Conservation (phyloP, 164 flowering plant genomes). For the Vitis rotundifolia region DNA sequence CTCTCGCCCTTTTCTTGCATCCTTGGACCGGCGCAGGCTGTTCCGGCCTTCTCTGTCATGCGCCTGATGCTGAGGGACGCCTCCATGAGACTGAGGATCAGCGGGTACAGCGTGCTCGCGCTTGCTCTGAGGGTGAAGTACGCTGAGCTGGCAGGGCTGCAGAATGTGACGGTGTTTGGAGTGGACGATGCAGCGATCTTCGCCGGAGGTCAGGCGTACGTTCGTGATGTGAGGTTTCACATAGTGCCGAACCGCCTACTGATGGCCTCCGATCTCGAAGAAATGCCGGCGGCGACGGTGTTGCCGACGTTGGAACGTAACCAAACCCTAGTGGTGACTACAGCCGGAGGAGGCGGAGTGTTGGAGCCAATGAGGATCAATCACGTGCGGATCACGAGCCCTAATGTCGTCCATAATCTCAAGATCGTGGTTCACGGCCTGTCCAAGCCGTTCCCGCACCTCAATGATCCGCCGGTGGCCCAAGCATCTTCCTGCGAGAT, state of each 20-base stretch:
- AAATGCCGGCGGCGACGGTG: constrained; percentile 34
- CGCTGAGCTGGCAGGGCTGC: constrained; percentile 37
- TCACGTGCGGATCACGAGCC: constrained; percentile 17
- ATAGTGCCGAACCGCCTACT: constrained; percentile 47
- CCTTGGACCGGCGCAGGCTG: constrained; percentile 24
- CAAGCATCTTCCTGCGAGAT: too few species aligned
- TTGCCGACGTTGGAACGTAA: constrained; percentile 41
- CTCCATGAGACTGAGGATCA: constrained; percentile 39
- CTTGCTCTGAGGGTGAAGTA: constrained; percentile 49
- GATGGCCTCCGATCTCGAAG: constrained; percentile 42
- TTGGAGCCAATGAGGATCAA: constrained; percentile 45
- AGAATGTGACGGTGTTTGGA: constrained; percentile 53
- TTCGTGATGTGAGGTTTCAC: constrained; percentile 47
- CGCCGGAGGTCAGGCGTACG: constrained; percentile 43
- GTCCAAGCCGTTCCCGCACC: constrained; percentile 12
- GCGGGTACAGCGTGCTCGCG: constrained; percentile 44
- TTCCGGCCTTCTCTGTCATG: constrained; percentile 28
- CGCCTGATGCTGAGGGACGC: constrained; percentile 55
- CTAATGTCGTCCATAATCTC: constrained; percentile 21
- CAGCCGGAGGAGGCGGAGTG: constrained; percentile 17
- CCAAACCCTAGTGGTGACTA: constrained; percentile 35
- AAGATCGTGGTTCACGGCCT: constrained; percentile 31
- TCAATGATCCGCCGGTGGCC: not conserved
- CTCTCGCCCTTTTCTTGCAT: constrained; percentile 56
- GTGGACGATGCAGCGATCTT: constrained; percentile 48